Base-by-base conservation (phyloP, 352 stramenopile species). In the Phytophthora pseudosyringae region DNA sequence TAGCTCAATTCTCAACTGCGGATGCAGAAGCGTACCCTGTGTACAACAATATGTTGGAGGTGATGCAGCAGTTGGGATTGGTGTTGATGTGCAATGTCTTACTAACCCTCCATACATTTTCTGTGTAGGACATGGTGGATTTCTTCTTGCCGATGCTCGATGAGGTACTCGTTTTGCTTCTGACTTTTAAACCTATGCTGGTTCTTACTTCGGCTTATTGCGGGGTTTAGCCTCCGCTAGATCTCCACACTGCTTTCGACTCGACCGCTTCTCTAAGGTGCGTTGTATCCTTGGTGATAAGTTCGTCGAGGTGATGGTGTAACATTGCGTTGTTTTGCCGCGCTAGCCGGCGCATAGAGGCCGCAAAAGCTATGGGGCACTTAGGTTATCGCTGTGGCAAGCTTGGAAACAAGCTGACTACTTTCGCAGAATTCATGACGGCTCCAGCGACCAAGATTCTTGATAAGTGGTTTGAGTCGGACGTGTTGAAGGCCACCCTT, bases 381-480 rank as follows among this genome's bases (percentile, higher is more conserved):
- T 75, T 93, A 7, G 80, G 86, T 1, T 86, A 90, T 33, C 80
- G 81, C 3, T 81, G 71, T 3, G 73, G 78, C 4, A 91, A 92
- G 26, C 73, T 95, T 10, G 85, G 88, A 21, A 80, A 78, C 43
- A 81, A 95, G 16, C 59, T 93, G 16, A 89, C 79, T 35, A 93
- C 83, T 10, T 95, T 96, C 49, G 69, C 93, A 10, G 90, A 97
- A 64, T 91, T 97, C 51, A 96, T 97, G 81, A 90, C 85, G 3
- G 88, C 84, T 1, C 90, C 90, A 0, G 90, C 90, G 11, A 79
- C 79, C 7, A 93, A 95, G 51, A 94, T 97, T 9, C 54, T 97
- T 26, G 86, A 98, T 58, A 89, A 86, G 18, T 97, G 90, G 88
- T 97, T 97, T 44, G 91, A 97, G 29, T 94, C 80, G 0, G 88